Evolutionary conservation across 2,329 filamentous ascomycete species (phyloP).

Genomic region (Emergomyces orientalis): DNA sequence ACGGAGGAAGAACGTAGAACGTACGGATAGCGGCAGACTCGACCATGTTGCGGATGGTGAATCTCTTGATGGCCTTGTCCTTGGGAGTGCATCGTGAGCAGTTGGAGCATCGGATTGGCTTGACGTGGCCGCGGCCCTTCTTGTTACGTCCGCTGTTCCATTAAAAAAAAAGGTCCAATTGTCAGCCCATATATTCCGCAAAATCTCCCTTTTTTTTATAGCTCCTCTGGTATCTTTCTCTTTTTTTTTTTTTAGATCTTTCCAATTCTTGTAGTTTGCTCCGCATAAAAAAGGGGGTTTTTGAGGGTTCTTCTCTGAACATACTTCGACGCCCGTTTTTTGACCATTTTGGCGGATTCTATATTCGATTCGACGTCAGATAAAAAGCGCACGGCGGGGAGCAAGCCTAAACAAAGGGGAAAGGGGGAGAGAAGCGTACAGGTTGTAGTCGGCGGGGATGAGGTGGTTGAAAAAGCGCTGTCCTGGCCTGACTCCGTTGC

Average conservation of each 20-base stretch:
- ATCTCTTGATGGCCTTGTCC: constrained; percentile 99
- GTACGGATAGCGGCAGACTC: constrained; percentile 99
- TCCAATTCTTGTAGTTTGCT: neutral
- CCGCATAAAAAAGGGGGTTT: neutral
- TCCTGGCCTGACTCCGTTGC: constrained; percentile 1
- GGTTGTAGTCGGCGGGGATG: constrained; percentile 7
- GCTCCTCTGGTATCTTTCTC: neutral
- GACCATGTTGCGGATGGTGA: constrained; percentile 99
- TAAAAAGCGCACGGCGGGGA: neutral
- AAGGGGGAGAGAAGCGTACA: neutral
- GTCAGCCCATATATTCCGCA: constrained; percentile 8
- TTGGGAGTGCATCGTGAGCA: constrained; percentile 89
- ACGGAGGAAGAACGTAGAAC: constrained; percentile 43
- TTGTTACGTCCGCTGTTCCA: constrained; percentile 84
- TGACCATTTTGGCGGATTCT: constrained; percentile 55
- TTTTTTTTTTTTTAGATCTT: neutral
- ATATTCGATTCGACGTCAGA: constrained; percentile 10
- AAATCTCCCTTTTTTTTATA: neutral
- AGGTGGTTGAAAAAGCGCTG: constrained; percentile 5
- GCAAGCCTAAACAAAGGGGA: neutral
- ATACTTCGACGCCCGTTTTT: constrained; percentile 68
- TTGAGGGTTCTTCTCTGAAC: constrained; percentile 24
- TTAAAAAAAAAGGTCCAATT: constrained; percentile 7
- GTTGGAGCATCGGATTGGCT: constrained; percentile 93
- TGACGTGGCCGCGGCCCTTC: constrained; percentile 99